A percentile compares a stretch with the other conserved stretches of the same genome.
Evolutionary conservation across 306 rosid species (phyloP).

Genomic region (Trichosanthes truncata): DNA sequence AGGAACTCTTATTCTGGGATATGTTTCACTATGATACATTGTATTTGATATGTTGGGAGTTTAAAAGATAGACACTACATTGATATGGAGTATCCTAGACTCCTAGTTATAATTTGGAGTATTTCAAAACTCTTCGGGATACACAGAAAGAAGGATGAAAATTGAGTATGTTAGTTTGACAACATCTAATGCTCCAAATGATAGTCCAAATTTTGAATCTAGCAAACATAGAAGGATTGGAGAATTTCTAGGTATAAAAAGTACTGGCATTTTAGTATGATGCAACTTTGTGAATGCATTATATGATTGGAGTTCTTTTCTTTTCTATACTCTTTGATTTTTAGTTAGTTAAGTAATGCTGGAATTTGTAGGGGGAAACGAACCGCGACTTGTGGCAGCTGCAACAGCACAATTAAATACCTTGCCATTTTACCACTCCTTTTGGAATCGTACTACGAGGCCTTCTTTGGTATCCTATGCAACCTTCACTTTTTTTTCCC

Average conservation of each 20-base stretch:
- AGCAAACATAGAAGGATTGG: neutral
- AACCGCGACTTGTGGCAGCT: slow-evolving; percentile 77
- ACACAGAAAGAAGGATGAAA: neutral
- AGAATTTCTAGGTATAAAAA: neutral
- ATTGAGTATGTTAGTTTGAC: neutral
- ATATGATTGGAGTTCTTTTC: neutral
- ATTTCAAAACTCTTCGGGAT: neutral
- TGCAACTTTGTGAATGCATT: neutral
- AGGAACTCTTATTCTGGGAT: neutral
- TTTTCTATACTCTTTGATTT: neutral
- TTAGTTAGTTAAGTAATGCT: neutral
- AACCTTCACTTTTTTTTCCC: neutral
- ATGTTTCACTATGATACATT: neutral
- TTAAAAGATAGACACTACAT: neutral
- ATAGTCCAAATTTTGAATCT: neutral
- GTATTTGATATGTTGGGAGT: neutral
- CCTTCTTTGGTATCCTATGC: slow-evolving; percentile 73
- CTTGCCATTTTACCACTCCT: slow-evolving; percentile 96
- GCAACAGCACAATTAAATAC: slow-evolving; percentile 69
- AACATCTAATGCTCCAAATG: neutral
- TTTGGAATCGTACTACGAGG: slow-evolving; percentile 91
- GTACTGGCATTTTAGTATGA: neutral
- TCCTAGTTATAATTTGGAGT: neutral
- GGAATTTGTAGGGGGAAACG: slow-evolving; percentile 67
- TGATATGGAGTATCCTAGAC: neutral